Conservation (phyloP, 2,329 filamentous ascomycete genomes). For the Aspergillus persii region DNA sequence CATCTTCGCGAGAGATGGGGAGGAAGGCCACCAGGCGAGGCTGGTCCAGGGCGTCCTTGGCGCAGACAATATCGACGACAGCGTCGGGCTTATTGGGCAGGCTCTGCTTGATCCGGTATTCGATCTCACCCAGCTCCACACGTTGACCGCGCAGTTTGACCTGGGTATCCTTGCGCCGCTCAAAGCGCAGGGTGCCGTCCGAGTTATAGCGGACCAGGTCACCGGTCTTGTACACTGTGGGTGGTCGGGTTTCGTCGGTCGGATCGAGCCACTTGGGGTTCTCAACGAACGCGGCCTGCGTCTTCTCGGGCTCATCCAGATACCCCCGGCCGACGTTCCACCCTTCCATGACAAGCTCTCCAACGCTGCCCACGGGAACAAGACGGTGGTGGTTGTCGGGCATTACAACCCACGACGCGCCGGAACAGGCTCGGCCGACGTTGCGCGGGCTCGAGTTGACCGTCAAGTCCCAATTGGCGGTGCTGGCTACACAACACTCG, state of each 20-base stretch:
- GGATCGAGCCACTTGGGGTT: constrained; percentile 5
- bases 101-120: constrained; percentile 16
- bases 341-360: constrained; percentile 30
- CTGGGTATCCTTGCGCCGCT: constrained; percentile 29
- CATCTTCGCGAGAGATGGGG: not conserved
- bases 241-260: constrained; percentile 2
- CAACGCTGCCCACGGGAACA: constrained; percentile 13
- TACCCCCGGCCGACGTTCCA: constrained; percentile 8
- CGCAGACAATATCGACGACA: constrained; percentile 49
- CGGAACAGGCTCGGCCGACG: constrained; percentile 15
- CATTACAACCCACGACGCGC: constrained; percentile 25
- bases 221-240: constrained; percentile 22
- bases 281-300: constrained; percentile 4
- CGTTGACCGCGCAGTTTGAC: constrained; percentile 32
- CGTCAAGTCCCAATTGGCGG: not conserved
- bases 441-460: constrained; percentile 1
- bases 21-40: constrained; percentile 49
- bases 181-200: constrained; percentile 16
- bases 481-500: constrained; percentile 10
- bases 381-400: constrained; percentile 25
- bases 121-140: constrained; percentile 31
- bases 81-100: constrained; percentile 45
- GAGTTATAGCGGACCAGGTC: constrained; percentile 22
- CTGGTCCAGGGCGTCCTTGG: constrained; percentile 39
- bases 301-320: constrained; percentile 7